Conservation (phyloP, 768 basidiomycete genomes). For the Coprinopsis sp. region DNA sequence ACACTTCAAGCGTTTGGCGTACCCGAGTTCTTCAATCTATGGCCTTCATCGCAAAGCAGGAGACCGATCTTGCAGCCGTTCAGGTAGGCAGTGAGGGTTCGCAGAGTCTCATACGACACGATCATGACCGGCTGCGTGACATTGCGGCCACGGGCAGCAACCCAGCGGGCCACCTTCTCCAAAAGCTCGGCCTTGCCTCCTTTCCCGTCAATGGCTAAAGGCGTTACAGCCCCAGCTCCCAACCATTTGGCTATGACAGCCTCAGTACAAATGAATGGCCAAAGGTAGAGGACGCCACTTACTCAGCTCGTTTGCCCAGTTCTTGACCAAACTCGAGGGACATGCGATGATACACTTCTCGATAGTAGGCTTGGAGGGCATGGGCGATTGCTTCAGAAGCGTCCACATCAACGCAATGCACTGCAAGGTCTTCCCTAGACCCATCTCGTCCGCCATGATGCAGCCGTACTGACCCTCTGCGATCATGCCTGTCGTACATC, state of each 20-base stretch:
- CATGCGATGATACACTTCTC: constrained; percentile 98
- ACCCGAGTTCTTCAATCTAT: constrained; percentile 95
- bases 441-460: constrained; percentile 99
- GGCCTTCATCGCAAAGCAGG: constrained; percentile 95
- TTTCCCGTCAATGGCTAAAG: constrained; percentile 89
- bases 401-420: constrained; percentile 97
- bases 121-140: constrained; percentile 98
- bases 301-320: constrained; percentile 98
- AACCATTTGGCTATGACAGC: constrained; percentile 85
- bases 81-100: constrained; percentile 72
- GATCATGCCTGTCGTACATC: constrained; percentile 90
- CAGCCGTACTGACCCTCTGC: constrained; percentile 90
- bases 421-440: constrained; percentile 93
- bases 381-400: constrained; percentile 89
- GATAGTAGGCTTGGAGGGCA: constrained; percentile 78
- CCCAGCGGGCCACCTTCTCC: constrained; percentile 83
- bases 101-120: constrained; percentile 94
- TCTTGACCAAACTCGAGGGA: constrained; percentile 93
- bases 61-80: constrained; percentile 81
- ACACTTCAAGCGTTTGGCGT: not conserved
- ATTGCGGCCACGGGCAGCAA: constrained; percentile 80
- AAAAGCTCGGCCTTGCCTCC: constrained; percentile 80
- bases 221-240: constrained; percentile 76
- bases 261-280: not conserved
- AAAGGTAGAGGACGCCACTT: constrained; percentile 19